Evolutionary conservation across 768 basidiomycete species (phyloP).

Genomic region (Russula foetens): DNA sequence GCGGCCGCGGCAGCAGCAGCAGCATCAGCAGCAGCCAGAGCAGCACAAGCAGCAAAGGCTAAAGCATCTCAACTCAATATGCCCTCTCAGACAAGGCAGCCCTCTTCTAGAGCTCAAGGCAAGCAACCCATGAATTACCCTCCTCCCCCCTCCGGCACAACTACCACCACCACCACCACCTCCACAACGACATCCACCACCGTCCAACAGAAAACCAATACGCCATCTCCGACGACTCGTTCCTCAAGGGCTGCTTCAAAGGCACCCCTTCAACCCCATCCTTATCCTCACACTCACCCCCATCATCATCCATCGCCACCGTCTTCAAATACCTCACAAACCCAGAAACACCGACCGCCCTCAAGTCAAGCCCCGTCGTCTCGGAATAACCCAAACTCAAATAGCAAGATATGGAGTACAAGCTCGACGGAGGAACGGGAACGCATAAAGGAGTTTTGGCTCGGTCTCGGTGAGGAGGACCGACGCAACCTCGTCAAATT

Average conservation of each 20-base stretch:
- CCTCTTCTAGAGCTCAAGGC: slow-evolving; percentile 71
- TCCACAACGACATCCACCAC: not conserved
- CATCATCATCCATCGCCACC: slow-evolving; percentile 51
- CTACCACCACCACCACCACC: slow-evolving; percentile 26
- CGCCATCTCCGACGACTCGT: slow-evolving; percentile 28
- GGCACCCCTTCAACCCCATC: slow-evolving; percentile 45
- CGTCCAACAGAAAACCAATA: slow-evolving; percentile 16
- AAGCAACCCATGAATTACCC: slow-evolving; percentile 88
- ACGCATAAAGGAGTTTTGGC: slow-evolving; percentile 97
- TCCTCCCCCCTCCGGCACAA: slow-evolving; percentile 26
- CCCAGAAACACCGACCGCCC: slow-evolving; percentile 32
- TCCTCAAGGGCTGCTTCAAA: slow-evolving; percentile 39
- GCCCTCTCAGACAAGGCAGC: slow-evolving; percentile 22
- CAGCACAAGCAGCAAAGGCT: not conserved
- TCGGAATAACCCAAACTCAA: slow-evolving; percentile 22
- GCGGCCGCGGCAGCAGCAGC: slow-evolving; percentile 8
- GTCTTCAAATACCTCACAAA: slow-evolving; percentile 33
- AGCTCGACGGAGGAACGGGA: slow-evolving; percentile 89
- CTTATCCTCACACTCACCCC: slow-evolving; percentile 41
- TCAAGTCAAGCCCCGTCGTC: slow-evolving; percentile 19
- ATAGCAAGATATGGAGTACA: slow-evolving; percentile 91
- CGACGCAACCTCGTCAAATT: slow-evolving; percentile 88
- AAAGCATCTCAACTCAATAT: slow-evolving; percentile 21
- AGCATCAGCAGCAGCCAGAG: not conserved
- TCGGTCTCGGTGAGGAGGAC: slow-evolving; percentile 85